Base-by-base conservation (phyloP, 202 grass and related monocot genomes). In the Digitaria exilis region DNA sequence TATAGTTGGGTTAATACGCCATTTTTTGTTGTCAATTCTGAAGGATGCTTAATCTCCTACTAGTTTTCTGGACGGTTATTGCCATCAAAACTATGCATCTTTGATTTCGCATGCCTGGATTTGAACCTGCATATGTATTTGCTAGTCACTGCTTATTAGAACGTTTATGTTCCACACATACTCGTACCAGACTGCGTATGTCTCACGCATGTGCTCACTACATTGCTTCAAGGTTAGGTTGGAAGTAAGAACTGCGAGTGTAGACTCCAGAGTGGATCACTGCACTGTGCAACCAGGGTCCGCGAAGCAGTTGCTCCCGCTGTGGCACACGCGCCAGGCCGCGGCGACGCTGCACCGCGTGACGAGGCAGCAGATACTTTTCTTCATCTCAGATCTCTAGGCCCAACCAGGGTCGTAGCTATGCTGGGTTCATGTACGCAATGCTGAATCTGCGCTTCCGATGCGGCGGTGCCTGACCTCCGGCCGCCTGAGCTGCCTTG, bases 31-130 rank as follows among this genome's bases (percentile, higher is more conserved):
- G 41, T 61, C 30, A 43, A 46, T 49, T 43, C 61, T 69, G 69
- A 49, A 75, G 56, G 67, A 73, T 84, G 75, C 69, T 68, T 59
- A 41, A 50, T 61, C 39, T 11, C 59, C 52, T 31, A 35, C 7
- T 55, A 48, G 15, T 57, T 74, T 80, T 21, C 49, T 52, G 6
- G 48, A 56, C 77, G 46, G 35, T 39, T 22, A 70, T 2, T 64
- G 16, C 56, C 24, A 24, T 78, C 29, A 31, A 26, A 70, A 63
- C 25, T 49, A 66, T 59, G 39, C 58, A 50, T 46, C 43, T 74
- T 43, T 39, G 30, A 79, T 71, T 7, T 64, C 29, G 48, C 32
- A 56, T 48, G 67, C 28, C 39, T 75, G 48, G 56, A 21, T 62
- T 65, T 69, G 46, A 75, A 66, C 30, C 39, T 12, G 46, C 4